A percentile compares a stretch with the other conserved stretches of the same genome.
phyloP scores from a whole-genome alignment of 805 yeast genomes.

The Suhomyces sp. region DNA sequence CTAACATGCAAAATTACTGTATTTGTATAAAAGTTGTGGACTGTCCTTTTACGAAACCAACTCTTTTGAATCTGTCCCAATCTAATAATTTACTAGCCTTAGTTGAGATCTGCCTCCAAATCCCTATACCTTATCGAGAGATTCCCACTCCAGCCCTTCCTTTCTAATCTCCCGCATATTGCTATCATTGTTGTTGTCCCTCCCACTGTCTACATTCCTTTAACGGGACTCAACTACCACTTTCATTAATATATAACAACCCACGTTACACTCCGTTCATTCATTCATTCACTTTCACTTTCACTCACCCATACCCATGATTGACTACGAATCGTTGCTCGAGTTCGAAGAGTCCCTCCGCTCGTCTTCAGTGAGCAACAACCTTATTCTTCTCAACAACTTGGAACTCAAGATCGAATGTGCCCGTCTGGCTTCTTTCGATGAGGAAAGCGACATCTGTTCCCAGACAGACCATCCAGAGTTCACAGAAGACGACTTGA shows the following conservation, averaged over 20 bases:
- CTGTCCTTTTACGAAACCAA: conserved; percentile 1
- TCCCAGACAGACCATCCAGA: conserved; percentile 5
- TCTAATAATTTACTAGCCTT: background rate
- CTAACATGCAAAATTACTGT: conserved; percentile 10
- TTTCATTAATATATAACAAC: conserved; percentile 2
- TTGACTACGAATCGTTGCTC: conserved; percentile 28
- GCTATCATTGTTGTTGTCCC: no score
- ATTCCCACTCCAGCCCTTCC: no score
- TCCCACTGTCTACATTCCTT: conserved; percentile 12
- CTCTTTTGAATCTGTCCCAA: conserved; percentile 1
- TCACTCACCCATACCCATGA: conserved; percentile 2
- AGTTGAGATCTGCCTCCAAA: conserved; percentile 4
- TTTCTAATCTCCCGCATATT: no score
- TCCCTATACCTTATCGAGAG: no score
- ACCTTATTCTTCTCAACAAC: conserved; percentile 21
- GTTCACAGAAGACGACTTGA: conserved; percentile 17
- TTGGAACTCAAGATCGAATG: conserved; percentile 28
- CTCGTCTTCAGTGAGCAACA: conserved; percentile 15
- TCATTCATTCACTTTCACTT: background rate
- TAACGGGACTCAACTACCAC: conserved; percentile 1
- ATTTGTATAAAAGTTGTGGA: conserved; percentile 12
- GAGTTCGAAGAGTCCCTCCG: conserved; percentile 37
- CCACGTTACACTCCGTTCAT: background rate
- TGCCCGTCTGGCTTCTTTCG: conserved; percentile 14
- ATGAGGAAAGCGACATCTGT: conserved; percentile 6